A percentile compares a stretch with the other conserved stretches of the same genome.
phyloP scores from a whole-genome alignment of 2,329 filamentous ascomycete species.

The Aspergillus fructus region DNA sequence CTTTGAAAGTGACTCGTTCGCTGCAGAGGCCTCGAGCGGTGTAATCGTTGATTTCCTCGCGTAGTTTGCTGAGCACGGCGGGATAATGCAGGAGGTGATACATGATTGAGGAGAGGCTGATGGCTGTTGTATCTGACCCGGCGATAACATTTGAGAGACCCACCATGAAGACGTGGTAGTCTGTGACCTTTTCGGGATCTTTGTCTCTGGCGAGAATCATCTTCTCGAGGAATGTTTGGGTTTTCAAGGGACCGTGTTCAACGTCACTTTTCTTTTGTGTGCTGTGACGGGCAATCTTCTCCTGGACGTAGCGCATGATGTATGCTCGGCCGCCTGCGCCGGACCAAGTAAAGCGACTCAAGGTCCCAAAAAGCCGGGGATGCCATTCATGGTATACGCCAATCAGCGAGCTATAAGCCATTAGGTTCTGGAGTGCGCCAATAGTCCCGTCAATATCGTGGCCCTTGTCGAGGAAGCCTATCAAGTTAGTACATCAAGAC shows the following conservation, averaged over 20 bases:
- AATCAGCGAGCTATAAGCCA: slow-evolving; percentile 40
- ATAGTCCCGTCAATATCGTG: slow-evolving; percentile 49
- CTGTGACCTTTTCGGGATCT: slow-evolving; percentile 44
- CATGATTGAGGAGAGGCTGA: slow-evolving; percentile 47
- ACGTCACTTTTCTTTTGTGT: slow-evolving; percentile 10
- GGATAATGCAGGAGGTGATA: slow-evolving; percentile 46
- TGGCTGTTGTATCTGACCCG: slow-evolving; percentile 49
- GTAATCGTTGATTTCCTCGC: slow-evolving; percentile 35
- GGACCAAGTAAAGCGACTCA: slow-evolving; percentile 29
- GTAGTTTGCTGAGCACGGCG: slow-evolving; percentile 23
- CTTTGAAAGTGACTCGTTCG: slow-evolving; percentile 38
- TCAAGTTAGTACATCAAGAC: slow-evolving; percentile 16
- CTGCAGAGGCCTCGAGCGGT: slow-evolving; percentile 20
- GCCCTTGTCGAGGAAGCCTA: slow-evolving; percentile 50
- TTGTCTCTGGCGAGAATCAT: slow-evolving; percentile 42
- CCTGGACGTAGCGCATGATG: slow-evolving; percentile 32
- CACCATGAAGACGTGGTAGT: slow-evolving; percentile 41
- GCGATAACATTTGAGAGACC: slow-evolving; percentile 36
- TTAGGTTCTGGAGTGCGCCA: slow-evolving; percentile 34
- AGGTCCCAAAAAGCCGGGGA: slow-evolving; percentile 30
- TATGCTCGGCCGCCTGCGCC: slow-evolving; percentile 33
- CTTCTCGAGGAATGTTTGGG: slow-evolving; percentile 45
- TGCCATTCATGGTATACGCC: slow-evolving; percentile 47
- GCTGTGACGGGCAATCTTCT: slow-evolving; percentile 31
- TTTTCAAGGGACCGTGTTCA: slow-evolving; percentile 9